Conservation (phyloP, 495 filamentous ascomycete genomes). For the Cetradonia linearis region DNA sequence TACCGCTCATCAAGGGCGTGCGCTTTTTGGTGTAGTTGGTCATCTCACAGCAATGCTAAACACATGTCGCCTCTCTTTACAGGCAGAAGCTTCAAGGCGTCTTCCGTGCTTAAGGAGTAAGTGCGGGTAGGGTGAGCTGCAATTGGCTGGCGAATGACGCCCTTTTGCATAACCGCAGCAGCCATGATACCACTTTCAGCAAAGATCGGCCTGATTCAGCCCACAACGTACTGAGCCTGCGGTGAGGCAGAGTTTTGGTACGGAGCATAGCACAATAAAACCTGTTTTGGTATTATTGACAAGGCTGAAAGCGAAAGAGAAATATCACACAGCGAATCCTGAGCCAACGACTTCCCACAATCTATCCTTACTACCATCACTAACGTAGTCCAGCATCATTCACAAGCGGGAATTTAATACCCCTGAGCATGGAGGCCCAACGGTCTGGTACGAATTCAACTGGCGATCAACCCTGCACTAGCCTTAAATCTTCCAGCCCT, state of each 20-base stretch:
- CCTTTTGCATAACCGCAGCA: not conserved
- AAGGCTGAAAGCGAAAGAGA: not conserved
- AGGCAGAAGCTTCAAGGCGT: not conserved
- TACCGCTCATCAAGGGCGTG: too few relatives aligned
- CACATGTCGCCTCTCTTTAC: not conserved
- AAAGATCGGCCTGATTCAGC: constrained; percentile 4
- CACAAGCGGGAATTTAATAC: too few relatives aligned
- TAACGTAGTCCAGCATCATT: not conserved
- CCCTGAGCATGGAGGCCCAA: not conserved
- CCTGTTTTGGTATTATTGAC: not conserved
- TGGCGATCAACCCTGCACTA: too few relatives aligned
- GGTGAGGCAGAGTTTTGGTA: not conserved
- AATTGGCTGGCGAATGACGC: not conserved
- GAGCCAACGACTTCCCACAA: not conserved
- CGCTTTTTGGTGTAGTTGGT: too few relatives aligned
- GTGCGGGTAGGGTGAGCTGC: not conserved
- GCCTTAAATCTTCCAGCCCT: not conserved
- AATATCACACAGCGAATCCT: not conserved
- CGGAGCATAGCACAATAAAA: not conserved
- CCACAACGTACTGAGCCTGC: not conserved
- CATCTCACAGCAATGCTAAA: not conserved
- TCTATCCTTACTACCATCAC: not conserved
- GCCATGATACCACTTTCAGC: not conserved
- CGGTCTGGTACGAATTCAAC: not conserved
- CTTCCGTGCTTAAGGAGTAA: not conserved